Evolutionary conservation across 1,139 yeast genomes (phyloP), one percentile per base, ranked within the genome.

Genomic region (Kurtzmaniella quercitrusa): DNA sequence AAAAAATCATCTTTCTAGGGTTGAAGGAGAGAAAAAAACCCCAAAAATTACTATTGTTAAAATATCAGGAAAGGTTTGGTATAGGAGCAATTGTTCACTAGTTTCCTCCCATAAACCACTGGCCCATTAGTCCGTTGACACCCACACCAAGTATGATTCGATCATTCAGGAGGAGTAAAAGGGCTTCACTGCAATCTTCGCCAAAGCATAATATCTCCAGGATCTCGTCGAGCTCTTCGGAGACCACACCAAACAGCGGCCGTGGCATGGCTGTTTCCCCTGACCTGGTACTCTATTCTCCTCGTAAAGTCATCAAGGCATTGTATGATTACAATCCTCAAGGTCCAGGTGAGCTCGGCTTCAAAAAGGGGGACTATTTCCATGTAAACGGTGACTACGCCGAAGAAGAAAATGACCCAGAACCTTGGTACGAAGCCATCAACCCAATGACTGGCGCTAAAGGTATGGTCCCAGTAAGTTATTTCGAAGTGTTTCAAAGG

Each of bases 381-480:
- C 91, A 89, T 58, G 94, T 93, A 18, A 75, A 77, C 41, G 79
- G 78, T 47, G 85, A 81, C 52, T 70, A 75, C 40, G 81, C 77
- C 45, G 57, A 55, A 34, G 59, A 59, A 39, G 58, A 54, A 37
- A 65, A 62, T 41, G 67, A 61, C 48, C 59, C 59, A 25, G 67
- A 75, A 40, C 88, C 86, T 41, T 89, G 95, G 93, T 88, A 81
- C 56, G 93, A 89, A 57, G 98, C 96, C 3, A 81, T 82, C 43
- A 91, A 91, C 60, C 98, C 98, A 12, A 80, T 87, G 47, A 78
- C 86, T 14, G 81, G 84, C 52, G 66, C 76, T 24, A 75, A 79
- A 45, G 98, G 98, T 1, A 80, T 87, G 79, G 98, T 93, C 1
- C 98, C 98, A 3, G 82, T 82, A 41, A 68, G 81, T 21, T 85